phyloP scores from a whole-genome alignment of 352 stramenopile genomes.

The Globisporangium okanoganense region DNA sequence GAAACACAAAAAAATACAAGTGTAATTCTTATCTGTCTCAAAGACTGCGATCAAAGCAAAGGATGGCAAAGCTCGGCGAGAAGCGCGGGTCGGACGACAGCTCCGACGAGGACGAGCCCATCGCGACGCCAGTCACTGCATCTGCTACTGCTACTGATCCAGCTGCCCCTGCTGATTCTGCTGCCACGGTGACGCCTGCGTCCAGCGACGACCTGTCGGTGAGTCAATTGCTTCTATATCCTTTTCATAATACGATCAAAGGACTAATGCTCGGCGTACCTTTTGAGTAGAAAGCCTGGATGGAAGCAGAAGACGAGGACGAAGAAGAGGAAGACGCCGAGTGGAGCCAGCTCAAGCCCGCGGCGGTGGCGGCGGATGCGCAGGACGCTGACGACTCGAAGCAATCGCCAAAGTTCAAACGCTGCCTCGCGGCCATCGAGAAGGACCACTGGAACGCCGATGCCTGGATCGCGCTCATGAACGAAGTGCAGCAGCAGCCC shows the following conservation, averaged over 20 bases:
- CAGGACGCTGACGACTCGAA: constrained; percentile 11
- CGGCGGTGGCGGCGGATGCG: background rate
- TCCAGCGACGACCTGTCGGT: constrained; percentile 31
- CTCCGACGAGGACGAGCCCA: constrained; percentile 85
- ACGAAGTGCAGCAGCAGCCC: constrained; percentile 67
- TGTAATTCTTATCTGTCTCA: no score
- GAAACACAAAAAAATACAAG: no score
- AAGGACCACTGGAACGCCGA: constrained; percentile 69
- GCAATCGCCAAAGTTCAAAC: constrained; percentile 62
- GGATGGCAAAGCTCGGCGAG: constrained; percentile 1
- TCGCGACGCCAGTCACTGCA: constrained; percentile 21
- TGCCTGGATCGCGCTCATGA: constrained; percentile 76
- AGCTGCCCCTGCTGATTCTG: background rate
- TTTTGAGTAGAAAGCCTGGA: constrained; percentile 55
- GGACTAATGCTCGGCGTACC: background rate
- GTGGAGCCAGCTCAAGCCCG: constrained; percentile 43
- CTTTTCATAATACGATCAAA: background rate
- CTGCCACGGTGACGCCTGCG: background rate
- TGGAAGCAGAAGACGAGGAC: constrained; percentile 68
- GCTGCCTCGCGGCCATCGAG: constrained; percentile 43
- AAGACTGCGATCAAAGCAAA: constrained; percentile 5
- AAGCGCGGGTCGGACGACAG: constrained; percentile 54
- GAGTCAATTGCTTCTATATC: constrained; percentile 1
- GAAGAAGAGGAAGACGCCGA: constrained; percentile 84
- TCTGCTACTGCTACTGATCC: background rate